Evolutionary conservation across 2,329 filamentous ascomycete species (phyloP), one percentile per base, ranked within the genome.

Genomic region (Aspergillus phoenicis): DNA sequence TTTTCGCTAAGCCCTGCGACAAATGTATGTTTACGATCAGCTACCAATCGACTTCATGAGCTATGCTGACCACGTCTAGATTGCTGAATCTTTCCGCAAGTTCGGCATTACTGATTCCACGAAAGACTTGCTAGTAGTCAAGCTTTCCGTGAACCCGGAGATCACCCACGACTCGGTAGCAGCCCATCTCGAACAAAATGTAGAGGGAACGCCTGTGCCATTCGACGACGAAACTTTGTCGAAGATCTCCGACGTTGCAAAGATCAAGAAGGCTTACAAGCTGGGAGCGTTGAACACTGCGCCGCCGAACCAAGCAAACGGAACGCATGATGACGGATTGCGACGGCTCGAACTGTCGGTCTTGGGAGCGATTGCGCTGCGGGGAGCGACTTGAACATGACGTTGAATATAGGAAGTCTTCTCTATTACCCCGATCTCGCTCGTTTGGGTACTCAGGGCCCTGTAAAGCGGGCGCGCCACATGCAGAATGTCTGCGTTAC

Each of bases 191-290:
- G 70, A 71, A 7, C 69, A 81, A 20, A 77, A 84, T 36, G 81
- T 97, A 22, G 70, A 91, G 65, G 93, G 91, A 10, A 82, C 79
- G 0, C 75, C 82, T 1, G 73, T 84, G 0, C 71, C 82, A 0
- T 86, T 92, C 60, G 83, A 85, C 1, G 89, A 96, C 69, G 84
- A 83, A 4, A 81, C 80, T n/a, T 76, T 96, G 20, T 74, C 77
- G 0, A 70, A 75, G 0, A 78, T 86, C 26, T 85, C 88, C 2
- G 91, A 96, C 72, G 74, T 89, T 68, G 74, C 80, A 22, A 89
- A 87, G 71, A 85, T 97, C 33, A 87, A 86, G 71, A 97, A 96
- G 78, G 87, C 91, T 64, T 97, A 97, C 78, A 96, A 96, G 75
- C 78, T 97, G 30, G 90, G 90, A 64, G 81, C 83, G 7, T 73